Evolutionary conservation across 2,329 filamentous ascomycete genomes (phyloP), one percentile per base, ranked within the genome.

Genomic region (Gremmenia infestans): DNA sequence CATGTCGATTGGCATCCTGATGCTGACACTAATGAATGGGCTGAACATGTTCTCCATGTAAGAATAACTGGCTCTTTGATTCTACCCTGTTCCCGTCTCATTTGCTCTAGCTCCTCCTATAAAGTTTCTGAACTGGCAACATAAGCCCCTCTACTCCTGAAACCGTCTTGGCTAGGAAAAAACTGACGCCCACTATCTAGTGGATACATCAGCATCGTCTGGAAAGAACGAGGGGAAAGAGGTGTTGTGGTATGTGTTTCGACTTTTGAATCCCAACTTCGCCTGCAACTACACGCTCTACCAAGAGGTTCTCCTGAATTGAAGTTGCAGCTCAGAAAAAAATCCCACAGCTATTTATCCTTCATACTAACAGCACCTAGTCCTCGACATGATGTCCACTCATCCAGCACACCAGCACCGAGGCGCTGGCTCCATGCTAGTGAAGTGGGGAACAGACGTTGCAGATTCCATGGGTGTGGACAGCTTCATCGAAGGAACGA

Each of bases 401-500:
- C 61, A 68, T 35, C 73, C 73, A 1, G 64, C 67, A 1, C 70
- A 69, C 45, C 69, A 73, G 46, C 64, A 67, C 3, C 69, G 69
- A 36, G 73, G 73, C 3, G 65, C 70, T 1, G 73, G 72, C 1
- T 66, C 65, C 36, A 62, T 72, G 37, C 62, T 75, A 28, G 65
- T 74, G 32, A 60, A 67, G 22, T 75, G 72, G 69, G 72, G 74
- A 6, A 68, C 68, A 1, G 55, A 67, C 7, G 64, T 72, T n/a
- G 72, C 61, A 28, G 60, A 63, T 37, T 36, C 36, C 1, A 40
- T 56, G 17, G 53, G 53, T 1, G 11, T 57, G n/a, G 52, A 53
- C 15, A 50, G 48, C 9, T 57, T 53, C 50, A 54, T 62, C 8
- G 53, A 52, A n/a, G 59, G 55, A 3, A 60, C 59, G 2, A 17